Percentiles rank a stretch among this genome's conserved stretches.
Evolutionary conservation across 768 basidiomycete genomes (phyloP).

Genomic region (Tulasnella sp.): DNA sequence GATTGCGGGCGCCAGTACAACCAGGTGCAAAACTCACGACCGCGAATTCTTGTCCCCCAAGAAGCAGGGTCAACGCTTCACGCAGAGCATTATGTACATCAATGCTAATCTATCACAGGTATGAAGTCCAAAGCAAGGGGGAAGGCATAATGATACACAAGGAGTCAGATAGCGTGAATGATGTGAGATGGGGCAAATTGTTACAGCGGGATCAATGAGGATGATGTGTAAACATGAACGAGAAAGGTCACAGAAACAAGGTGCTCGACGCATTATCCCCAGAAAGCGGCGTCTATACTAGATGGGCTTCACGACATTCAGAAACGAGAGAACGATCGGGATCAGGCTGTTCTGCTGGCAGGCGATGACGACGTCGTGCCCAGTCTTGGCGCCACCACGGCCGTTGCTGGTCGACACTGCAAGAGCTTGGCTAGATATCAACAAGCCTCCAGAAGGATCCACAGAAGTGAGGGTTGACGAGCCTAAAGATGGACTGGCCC

Average conservation of each 20-base stretch:
- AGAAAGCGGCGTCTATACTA: not conserved
- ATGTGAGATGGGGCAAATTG: not conserved
- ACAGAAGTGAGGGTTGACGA: not conserved
- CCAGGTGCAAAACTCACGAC: no score
- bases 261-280: no score
- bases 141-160: not conserved
- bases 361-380: conserved; percentile 72
- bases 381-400: conserved; percentile 58
- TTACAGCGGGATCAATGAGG: not conserved
- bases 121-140: not conserved
- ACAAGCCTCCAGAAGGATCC: conserved; percentile 39
- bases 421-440: conserved; percentile 40
- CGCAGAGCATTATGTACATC: no score
- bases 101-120: no score
- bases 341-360: conserved; percentile 88
- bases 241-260: not conserved
- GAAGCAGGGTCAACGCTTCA: no score
- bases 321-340: conserved; percentile 52
- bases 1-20: no score
- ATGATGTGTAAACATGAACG: not conserved
- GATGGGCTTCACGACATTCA: conserved; percentile 18
- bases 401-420: conserved; percentile 50
- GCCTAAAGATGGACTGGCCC: not conserved
- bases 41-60: no score
- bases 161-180: not conserved